phyloP scores from a whole-genome alignment of 129 eudicot genomes.

The Arctium minus region DNA sequence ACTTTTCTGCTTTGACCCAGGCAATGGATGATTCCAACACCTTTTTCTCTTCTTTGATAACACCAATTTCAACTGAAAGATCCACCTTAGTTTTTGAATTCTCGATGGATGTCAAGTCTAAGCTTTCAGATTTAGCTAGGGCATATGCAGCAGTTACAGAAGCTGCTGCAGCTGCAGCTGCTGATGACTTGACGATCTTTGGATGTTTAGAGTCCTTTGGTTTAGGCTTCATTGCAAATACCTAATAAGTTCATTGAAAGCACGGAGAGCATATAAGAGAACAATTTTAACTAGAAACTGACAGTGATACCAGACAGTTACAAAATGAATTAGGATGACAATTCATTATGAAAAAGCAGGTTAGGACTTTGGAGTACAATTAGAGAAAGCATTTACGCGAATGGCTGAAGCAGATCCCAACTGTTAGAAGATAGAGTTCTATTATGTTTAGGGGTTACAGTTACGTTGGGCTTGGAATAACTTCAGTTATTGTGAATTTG shows the following conservation, averaged over 20 bases:
- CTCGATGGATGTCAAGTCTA: slow-evolving; percentile 34
- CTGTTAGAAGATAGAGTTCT: not conserved
- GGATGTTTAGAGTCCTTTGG: slow-evolving; percentile 59
- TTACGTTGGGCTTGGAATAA: not conserved
- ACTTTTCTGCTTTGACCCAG: slow-evolving; percentile 56
- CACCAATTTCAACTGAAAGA: slow-evolving; percentile 43
- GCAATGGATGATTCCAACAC: slow-evolving; percentile 69
- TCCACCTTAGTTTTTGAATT: slow-evolving; percentile 49
- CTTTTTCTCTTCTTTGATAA: slow-evolving; percentile 57
- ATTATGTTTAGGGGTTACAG: not conserved
- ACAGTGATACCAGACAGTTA: not conserved
- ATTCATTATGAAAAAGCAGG: not conserved
- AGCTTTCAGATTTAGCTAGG: slow-evolving; percentile 50
- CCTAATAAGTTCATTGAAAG: slow-evolving; percentile 34
- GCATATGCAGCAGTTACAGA: slow-evolving; percentile 98
- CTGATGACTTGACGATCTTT: slow-evolving; percentile 81
- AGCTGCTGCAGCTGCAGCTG: slow-evolving; percentile 99
- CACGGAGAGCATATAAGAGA: not conserved
- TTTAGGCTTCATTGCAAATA: slow-evolving; percentile 77
- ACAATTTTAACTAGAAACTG: not conserved
- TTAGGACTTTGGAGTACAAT: not conserved
- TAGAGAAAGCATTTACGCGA: not conserved
- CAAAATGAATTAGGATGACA: not conserved
- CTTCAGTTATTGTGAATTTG: not conserved
- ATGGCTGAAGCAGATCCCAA: not conserved